phyloP scores from a whole-genome alignment of 2,329 filamentous ascomycete genomes.

The Trichoderma citrinoviride region DNA sequence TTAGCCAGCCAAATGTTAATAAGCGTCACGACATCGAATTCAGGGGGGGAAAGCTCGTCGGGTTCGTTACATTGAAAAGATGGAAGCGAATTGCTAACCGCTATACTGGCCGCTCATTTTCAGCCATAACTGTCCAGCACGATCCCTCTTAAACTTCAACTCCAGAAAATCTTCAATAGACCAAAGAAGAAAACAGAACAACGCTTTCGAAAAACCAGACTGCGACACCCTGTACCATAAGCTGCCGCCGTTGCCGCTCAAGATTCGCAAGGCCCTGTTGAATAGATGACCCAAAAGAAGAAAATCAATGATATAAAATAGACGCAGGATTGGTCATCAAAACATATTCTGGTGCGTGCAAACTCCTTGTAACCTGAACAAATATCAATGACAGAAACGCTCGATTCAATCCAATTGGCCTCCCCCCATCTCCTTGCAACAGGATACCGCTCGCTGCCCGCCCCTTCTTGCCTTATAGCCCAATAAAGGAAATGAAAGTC shows the following conservation, averaged over 20 bases:
- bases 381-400: background rate
- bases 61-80: too few relatives aligned
- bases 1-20: too few relatives aligned
- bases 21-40: too few relatives aligned
- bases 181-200: too few relatives aligned
- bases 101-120: too few relatives aligned
- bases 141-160: too few relatives aligned
- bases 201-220: too few relatives aligned
- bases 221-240: too few relatives aligned
- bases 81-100: too few relatives aligned
- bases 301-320: background rate
- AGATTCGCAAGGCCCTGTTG: background rate
- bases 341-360: background rate
- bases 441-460: background rate
- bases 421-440: background rate
- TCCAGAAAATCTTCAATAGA: too few relatives aligned
- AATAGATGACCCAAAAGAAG: background rate
- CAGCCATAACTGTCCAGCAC: too few relatives aligned
- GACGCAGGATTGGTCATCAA: background rate
- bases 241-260: background rate
- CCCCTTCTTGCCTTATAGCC: background rate
- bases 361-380: background rate
- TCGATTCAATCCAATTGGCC: background rate
- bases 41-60: too few relatives aligned
- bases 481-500: background rate